Evolutionary conservation across 2,329 filamentous ascomycete genomes (phyloP).

Genomic region (Botrytis cinerea): DNA sequence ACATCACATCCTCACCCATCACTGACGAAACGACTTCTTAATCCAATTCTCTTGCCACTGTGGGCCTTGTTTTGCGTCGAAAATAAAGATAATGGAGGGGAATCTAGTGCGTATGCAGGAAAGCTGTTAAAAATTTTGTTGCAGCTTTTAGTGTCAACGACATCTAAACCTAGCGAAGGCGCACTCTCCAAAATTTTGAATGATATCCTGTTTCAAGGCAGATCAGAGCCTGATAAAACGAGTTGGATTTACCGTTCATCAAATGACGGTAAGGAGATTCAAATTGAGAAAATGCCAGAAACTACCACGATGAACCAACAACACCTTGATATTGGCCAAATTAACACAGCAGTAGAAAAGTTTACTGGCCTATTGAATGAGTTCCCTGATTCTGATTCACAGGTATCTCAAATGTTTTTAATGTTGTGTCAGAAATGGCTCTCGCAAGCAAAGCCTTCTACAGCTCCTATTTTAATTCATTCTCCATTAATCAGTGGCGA

Average conservation of each 20-base stretch:
- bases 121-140: constrained; percentile 59
- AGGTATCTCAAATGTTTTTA: constrained; percentile 62
- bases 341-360: constrained; percentile 48
- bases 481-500: constrained; percentile 41
- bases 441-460: constrained; percentile 31
- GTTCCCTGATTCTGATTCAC: constrained; percentile 41
- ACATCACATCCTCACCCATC: constrained; percentile 68
- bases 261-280: constrained; percentile 50
- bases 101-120: neutral
- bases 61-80: constrained; percentile 58
- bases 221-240: constrained; percentile 36
- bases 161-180: constrained; percentile 44
- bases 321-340: constrained; percentile 28
- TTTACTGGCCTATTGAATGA: constrained; percentile 54
- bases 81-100: neutral
- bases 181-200: constrained; percentile 53
- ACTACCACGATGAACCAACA: constrained; percentile 2
- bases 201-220: constrained; percentile 59
- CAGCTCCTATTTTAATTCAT: constrained; percentile 35
- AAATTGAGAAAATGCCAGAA: constrained; percentile 46
- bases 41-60: constrained; percentile 59
- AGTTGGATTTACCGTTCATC: constrained; percentile 57
- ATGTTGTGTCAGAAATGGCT: constrained; percentile 61
- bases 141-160: constrained; percentile 50
- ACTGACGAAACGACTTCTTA: constrained; percentile 61